Base-by-base conservation (phyloP, 257 asterid genomes). In the Osmanthus fragrans region DNA sequence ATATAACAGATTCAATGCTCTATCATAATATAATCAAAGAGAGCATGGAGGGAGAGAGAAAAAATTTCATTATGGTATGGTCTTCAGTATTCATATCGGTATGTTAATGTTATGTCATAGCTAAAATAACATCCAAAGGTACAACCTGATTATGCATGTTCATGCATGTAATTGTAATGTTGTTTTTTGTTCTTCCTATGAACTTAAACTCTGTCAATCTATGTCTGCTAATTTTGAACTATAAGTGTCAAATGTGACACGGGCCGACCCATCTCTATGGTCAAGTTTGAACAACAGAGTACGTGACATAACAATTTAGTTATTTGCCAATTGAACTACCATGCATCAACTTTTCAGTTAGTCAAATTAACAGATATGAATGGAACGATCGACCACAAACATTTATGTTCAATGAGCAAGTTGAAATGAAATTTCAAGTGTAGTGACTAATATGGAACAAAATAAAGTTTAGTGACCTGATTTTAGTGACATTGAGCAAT, bases 401-500 rank as follows among this genome's bases (percentile, higher is more conserved):
- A 40, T 40, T 40, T 2, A 40, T 40, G 47, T 40, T 10, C 47
- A 11, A 40, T 3, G 15, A 40, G 16, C 47, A 40, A 40, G 3
- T 40, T 40, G 47, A 40, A 40, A 40, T 40, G 10, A 40, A 40
- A 40, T 40, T 40, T 40, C 2, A 11, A 15, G 16, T 10, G 15
- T 2, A 40, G 47, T 40, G 47, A 40, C 47, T 40, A 10, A 40
- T 9, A 40, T 40, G 16, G 16, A 40, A 11, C 47, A 40, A 40
- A 10, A 40, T 40, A 40, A 40, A 40, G 4, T 11, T 11, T 11
- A 2, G 47, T 40, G 3, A 40, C 47, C 47, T 9, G 15, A 40
- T 40, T 40, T 40, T 13, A 10, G 47, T 11, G 47, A 40, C 4
- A 79, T 91, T 91, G 84, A 91, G 94, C 91, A 87, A 76, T 72